These are phyloP conservation scores for Blastobotrys raffinosifermentans DNA, from an alignment of 1,139 yeast genomes.

Conservation along the genomic window DNA sequence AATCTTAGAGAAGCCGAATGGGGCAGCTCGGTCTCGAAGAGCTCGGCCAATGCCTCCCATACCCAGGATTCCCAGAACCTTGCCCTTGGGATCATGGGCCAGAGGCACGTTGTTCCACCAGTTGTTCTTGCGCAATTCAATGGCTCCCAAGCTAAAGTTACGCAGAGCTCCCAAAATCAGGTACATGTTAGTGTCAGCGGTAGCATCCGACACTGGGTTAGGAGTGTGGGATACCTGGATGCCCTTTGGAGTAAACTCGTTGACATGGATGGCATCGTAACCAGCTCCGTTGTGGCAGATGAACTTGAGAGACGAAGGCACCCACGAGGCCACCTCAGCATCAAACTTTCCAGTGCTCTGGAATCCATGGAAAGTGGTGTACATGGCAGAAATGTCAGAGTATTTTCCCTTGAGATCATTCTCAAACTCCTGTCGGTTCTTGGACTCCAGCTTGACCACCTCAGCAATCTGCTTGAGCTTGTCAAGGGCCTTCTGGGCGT, in stretches of 20 bases:
- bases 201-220: constrained; percentile 62
- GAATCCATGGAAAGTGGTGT: constrained; percentile 54
- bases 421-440: constrained; percentile 30
- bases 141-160: constrained; percentile 43
- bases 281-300: constrained; percentile 90
- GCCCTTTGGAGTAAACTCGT: constrained; percentile 42
- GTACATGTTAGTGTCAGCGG: constrained; percentile 67
- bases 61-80: constrained; percentile 65
- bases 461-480: constrained; percentile 25
- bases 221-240: constrained; percentile 68
- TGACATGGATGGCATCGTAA: constrained; percentile 59
- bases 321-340: constrained; percentile 52
- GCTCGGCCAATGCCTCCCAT: constrained; percentile 82
- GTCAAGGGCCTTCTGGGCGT: constrained; percentile 22
- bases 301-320: constrained; percentile 59
- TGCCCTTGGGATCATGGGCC: constrained; percentile 53
- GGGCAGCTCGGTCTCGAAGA: constrained; percentile 56
- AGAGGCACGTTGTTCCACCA: constrained; percentile 32
- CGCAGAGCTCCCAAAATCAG: constrained; percentile 55
- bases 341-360: constrained; percentile 72
- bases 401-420: constrained; percentile 29
- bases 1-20: constrained; percentile 58
- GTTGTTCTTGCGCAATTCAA: constrained; percentile 35
- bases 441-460: constrained; percentile 14
- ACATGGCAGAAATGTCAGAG: constrained; percentile 30